These are phyloP conservation scores for Astrothelium subdiscretum DNA, from an alignment of 495 filamentous ascomycete species.

Conservation along the genomic window DNA sequence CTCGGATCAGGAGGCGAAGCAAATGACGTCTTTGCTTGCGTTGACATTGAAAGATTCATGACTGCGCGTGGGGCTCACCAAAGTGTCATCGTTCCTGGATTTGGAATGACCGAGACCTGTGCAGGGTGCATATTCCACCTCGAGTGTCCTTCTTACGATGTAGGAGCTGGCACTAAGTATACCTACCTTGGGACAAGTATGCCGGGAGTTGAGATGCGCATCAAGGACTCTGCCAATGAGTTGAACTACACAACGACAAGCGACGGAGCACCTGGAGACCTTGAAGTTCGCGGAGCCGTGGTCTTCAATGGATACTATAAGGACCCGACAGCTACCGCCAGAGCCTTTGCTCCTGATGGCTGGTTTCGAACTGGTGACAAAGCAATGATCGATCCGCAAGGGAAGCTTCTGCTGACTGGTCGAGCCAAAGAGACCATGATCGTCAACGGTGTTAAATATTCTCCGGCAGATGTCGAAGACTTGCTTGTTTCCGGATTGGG, in stretches of 20 bases:
- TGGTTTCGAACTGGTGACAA: constrained; percentile 13
- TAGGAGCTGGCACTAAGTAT: constrained; percentile 48
- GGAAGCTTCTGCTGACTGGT: background rate
- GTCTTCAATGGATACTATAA: constrained; percentile 10
- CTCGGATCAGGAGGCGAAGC: background rate
- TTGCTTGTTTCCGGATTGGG: background rate
- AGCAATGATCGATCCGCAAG: constrained; percentile 3
- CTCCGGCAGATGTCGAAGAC: background rate
- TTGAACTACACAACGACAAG: constrained; percentile 46
- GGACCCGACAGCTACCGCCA: constrained; percentile 5
- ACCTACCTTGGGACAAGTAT: constrained; percentile 72
- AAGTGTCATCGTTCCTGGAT: constrained; percentile 66
- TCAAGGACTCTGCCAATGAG: constrained; percentile 69
- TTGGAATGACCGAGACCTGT: constrained; percentile 97
- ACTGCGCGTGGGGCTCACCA: constrained; percentile 18
- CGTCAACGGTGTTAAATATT: background rate
- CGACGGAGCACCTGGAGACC: constrained; percentile 24
- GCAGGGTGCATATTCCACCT: constrained; percentile 80
- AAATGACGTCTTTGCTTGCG: background rate
- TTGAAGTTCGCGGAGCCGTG: background rate
- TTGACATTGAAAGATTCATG: background rate
- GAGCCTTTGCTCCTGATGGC: constrained; percentile 10
- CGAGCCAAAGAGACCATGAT: background rate
- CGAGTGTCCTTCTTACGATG: constrained; percentile 55
- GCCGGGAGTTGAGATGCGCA: constrained; percentile 63